phyloP scores from a whole-genome alignment of 768 basidiomycete genomes.

The Scleroderma bovista region DNA sequence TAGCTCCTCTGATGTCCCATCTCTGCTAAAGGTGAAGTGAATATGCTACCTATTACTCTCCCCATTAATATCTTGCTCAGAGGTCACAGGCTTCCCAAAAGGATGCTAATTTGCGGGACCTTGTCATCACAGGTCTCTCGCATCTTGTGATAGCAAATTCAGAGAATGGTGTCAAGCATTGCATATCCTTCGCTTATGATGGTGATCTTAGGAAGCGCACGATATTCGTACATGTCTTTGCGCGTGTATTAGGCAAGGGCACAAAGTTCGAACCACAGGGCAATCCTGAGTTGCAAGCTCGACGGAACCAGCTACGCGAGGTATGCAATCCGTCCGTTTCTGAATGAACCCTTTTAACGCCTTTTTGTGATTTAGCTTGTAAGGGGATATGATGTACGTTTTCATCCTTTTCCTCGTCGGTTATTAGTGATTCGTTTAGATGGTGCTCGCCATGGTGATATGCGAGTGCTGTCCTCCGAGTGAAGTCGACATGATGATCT shows the following conservation, averaged over 20 bases:
- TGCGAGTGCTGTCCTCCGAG: slow-evolving; percentile 77
- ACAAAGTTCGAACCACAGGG: slow-evolving; percentile 68
- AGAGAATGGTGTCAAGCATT: slow-evolving; percentile 86
- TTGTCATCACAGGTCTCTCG: slow-evolving; percentile 75
- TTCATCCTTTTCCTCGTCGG: neutral
- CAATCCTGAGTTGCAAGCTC: slow-evolving; percentile 39
- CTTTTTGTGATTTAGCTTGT: slow-evolving; percentile 47
- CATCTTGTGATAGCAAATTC: slow-evolving; percentile 81
- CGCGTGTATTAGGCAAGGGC: slow-evolving; percentile 73
- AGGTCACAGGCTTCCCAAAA: slow-evolving; percentile 39
- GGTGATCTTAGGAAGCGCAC: slow-evolving; percentile 60
- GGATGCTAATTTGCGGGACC: slow-evolving; percentile 62
- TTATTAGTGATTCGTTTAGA: slow-evolving; percentile 35
- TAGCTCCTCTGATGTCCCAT: slow-evolving; percentile 43
- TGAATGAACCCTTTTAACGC: slow-evolving; percentile 3
- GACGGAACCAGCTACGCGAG: slow-evolving; percentile 53
- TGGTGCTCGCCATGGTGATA: slow-evolving; percentile 77
- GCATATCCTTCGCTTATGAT: slow-evolving; percentile 74
- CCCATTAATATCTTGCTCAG: slow-evolving; percentile 26
- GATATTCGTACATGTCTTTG: slow-evolving; percentile 83
- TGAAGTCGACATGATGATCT: slow-evolving; percentile 81
- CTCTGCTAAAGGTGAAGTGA: slow-evolving; percentile 38
- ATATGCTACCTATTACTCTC: neutral
- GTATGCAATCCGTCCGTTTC: slow-evolving; percentile 32
- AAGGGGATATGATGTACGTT: slow-evolving; percentile 63